Percentiles rank a stretch among this genome's conserved stretches.
Evolutionary conservation across 1,139 yeast species (phyloP).

Genomic region (Geotrichum klebahnii): DNA sequence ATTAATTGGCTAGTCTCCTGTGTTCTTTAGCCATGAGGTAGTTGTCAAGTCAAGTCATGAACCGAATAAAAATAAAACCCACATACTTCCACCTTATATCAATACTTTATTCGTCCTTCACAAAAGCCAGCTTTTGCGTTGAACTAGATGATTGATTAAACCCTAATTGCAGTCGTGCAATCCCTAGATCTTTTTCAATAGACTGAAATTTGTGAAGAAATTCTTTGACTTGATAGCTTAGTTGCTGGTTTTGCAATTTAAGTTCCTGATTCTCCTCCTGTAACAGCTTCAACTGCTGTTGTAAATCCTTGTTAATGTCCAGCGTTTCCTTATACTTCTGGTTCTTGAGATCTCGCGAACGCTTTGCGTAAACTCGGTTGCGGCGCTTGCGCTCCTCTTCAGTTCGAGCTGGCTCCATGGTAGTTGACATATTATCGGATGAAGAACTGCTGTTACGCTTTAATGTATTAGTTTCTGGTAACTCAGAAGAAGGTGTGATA

Average conservation of each 20-base stretch:
- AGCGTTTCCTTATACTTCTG: constrained; percentile 19
- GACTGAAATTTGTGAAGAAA: neutral
- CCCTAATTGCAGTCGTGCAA: neutral
- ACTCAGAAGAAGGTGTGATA: no score
- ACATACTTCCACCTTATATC: no score
- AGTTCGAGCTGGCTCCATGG: constrained; percentile 6
- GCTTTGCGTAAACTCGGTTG: constrained; percentile 22
- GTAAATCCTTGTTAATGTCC: constrained; percentile 13
- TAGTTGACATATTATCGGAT: no score
- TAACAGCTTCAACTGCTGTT: neutral
- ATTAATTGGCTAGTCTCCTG: no score
- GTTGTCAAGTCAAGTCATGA: no score
- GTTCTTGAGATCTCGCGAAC: constrained; percentile 22
- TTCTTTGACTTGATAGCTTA: constrained; percentile 12
- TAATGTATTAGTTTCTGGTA: no score
- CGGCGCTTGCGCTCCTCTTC: constrained; percentile 23
- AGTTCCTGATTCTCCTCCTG: constrained; percentile 14
- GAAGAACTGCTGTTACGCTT: no score
- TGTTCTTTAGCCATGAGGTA: no score
- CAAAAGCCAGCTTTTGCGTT: neutral
- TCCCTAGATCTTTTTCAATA: neutral
- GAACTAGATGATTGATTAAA: no score
- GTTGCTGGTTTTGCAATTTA: constrained; percentile 10
- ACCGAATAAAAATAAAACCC: no score
- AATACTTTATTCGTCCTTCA: neutral